phyloP scores from a whole-genome alignment of 768 basidiomycete species.

The Rhodotorula babjevae region DNA sequence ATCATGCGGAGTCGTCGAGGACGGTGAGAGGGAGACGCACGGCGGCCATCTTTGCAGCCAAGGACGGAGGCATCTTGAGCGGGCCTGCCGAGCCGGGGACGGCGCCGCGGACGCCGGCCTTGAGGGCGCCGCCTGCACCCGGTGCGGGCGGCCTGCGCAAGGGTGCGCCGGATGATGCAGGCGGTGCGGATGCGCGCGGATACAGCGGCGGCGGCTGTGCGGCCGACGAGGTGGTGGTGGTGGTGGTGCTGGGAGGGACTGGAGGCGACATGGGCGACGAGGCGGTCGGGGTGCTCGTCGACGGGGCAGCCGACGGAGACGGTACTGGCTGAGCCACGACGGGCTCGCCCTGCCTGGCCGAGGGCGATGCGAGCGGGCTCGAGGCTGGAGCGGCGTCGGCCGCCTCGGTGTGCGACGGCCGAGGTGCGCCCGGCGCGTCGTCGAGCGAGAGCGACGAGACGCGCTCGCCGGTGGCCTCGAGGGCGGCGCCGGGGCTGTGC shows the following conservation, averaged over 20 bases:
- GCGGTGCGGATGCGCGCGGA: conserved; percentile 7
- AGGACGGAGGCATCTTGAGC: conserved; percentile 65
- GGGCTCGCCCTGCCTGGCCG: too few relatives aligned
- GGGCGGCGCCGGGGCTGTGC: too few relatives aligned
- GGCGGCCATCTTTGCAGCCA: conserved; percentile 91
- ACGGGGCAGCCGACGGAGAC: too few relatives aligned
- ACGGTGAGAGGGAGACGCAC: conserved; percentile 54
- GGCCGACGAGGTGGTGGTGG: not conserved
- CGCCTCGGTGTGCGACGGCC: not conserved
- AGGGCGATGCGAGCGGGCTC: not conserved
- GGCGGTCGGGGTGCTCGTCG: not conserved
- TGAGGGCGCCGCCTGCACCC: conserved; percentile 4
- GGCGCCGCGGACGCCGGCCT: conserved; percentile 12
- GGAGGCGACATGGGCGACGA: not conserved
- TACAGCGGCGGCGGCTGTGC: not conserved
- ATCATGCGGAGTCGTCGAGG: not conserved
- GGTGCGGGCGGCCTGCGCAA: not conserved
- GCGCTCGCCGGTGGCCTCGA: too few relatives aligned
- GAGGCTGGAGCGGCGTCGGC: not conserved
- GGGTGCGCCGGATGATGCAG: not conserved
- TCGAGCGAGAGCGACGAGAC: too few relatives aligned
- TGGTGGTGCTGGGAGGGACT: not conserved
- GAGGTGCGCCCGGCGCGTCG: not conserved
- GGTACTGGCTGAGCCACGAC: too few relatives aligned
- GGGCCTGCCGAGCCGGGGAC: conserved; percentile 9